A percentile compares a stretch with the other conserved stretches of the same genome.
These are phyloP conservation scores for Tetrahymena borealis DNA, from an alignment of 73 alveolate genomes.

Conservation along the genomic window DNA sequence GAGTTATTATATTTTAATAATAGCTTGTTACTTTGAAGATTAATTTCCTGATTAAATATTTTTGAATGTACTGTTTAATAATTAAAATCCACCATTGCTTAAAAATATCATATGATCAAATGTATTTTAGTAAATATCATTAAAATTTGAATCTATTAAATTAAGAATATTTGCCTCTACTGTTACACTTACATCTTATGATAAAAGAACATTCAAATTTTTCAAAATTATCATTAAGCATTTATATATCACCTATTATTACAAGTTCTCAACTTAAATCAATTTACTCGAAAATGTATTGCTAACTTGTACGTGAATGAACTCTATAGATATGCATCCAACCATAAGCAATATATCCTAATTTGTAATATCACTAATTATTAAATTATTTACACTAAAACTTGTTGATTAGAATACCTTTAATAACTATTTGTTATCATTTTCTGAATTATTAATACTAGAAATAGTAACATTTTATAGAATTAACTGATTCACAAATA, in stretches of 20 bases:
- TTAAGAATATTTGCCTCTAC: background rate
- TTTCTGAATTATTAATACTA: too few species aligned
- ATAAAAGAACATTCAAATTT: background rate
- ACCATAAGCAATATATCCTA: background rate
- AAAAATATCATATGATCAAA: background rate
- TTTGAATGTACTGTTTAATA: background rate
- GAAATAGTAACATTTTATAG: too few species aligned
- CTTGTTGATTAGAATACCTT: background rate
- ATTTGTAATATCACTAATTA: background rate
- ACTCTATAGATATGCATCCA: background rate
- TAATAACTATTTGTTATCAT: too few species aligned
- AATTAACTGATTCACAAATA: too few species aligned
- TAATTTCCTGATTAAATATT: background rate
- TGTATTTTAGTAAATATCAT: background rate
- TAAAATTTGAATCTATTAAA: background rate
- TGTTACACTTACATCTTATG: background rate
- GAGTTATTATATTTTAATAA: background rate
- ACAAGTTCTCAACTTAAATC: background rate
- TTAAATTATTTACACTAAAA: background rate
- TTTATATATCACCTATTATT: background rate
- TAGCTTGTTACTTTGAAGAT: background rate
- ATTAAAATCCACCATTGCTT: background rate
- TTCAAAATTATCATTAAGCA: background rate
- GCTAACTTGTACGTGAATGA: background rate
- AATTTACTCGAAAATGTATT: background rate